A percentile compares a stretch with the other conserved stretches of the same genome.
Conservation (phyloP, 2,329 filamentous ascomycete species). For the Pseudogymnoascus sp. region DNA sequence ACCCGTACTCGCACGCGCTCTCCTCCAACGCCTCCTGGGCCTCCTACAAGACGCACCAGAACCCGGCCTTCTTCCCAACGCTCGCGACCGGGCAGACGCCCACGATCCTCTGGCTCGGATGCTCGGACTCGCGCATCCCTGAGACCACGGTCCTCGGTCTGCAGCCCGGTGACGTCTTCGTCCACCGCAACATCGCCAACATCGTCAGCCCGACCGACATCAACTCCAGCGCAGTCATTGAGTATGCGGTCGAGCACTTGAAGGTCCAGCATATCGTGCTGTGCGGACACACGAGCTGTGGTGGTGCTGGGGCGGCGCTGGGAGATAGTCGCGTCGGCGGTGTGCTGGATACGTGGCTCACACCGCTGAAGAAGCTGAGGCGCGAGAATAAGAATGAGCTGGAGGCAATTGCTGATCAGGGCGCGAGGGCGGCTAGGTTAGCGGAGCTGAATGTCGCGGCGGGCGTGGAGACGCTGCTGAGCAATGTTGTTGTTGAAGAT, state of each 20-base stretch:
- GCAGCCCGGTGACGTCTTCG: constrained; percentile 76
- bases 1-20: constrained; percentile 54
- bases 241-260: constrained; percentile 67
- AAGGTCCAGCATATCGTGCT: constrained; percentile 64
- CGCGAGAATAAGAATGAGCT: constrained; percentile 47
- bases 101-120: constrained; percentile 73
- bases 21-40: constrained; percentile 66
- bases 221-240: constrained; percentile 65
- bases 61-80: constrained; percentile 63
- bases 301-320: constrained; percentile 55
- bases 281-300: constrained; percentile 61
- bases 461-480: constrained; percentile 58
- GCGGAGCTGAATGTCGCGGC: constrained; percentile 70
- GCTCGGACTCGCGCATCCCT: constrained; percentile 76
- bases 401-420: constrained; percentile 42
- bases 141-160: constrained; percentile 74
- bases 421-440: constrained; percentile 50
- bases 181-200: constrained; percentile 88
- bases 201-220: constrained; percentile 68
- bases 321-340: constrained; percentile 40
- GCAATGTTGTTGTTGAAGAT: constrained; percentile 61
- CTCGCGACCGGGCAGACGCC: constrained; percentile 60
- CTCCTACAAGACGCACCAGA: constrained; percentile 51
- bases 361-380: constrained; percentile 40
- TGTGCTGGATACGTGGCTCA: constrained; percentile 48